A percentile compares a stretch with the other conserved stretches of the same genome.
Conservation (phyloP, 305 asterid genomes). For the Solanum aculeatissimum region DNA sequence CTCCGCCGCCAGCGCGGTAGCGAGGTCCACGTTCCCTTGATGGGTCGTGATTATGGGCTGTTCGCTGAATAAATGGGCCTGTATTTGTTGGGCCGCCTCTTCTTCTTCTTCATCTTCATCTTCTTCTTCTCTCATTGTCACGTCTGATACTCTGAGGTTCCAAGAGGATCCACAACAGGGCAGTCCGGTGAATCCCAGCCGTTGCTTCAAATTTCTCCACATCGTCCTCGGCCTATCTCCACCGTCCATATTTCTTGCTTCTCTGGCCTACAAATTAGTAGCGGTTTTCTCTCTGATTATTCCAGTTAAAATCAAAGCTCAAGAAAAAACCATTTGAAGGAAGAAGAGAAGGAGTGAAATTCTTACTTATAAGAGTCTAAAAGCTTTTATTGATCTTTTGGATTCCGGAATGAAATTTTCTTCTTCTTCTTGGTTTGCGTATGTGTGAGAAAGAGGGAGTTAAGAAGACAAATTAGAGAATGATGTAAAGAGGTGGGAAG, state of each 20-base stretch:
- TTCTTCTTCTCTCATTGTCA: neutral
- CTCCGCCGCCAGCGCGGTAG: constrained; percentile 13
- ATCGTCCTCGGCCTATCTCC: neutral
- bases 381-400: neutral
- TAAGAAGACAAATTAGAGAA: neutral
- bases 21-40: constrained; percentile 2
- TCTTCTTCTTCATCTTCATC: neutral
- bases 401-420: neutral
- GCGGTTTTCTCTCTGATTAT: neutral
- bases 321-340: neutral
- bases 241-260: neutral
- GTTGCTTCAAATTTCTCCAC: constrained; percentile 6
- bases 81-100: neutral
- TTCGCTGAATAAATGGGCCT: neutral
- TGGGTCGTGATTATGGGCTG: neutral
- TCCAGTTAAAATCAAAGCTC: neutral
- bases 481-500: neutral
- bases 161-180: constrained; percentile 17
- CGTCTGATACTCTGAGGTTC: neutral
- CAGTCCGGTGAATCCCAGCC: neutral
- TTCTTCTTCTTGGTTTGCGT: neutral
- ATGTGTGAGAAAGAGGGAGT: neutral
- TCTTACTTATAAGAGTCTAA: neutral
- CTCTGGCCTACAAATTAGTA: neutral
- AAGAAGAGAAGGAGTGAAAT: neutral